Base-by-base conservation (phyloP, 2,329 filamentous ascomycete genomes). In the Aspergillus quadricinctus region DNA sequence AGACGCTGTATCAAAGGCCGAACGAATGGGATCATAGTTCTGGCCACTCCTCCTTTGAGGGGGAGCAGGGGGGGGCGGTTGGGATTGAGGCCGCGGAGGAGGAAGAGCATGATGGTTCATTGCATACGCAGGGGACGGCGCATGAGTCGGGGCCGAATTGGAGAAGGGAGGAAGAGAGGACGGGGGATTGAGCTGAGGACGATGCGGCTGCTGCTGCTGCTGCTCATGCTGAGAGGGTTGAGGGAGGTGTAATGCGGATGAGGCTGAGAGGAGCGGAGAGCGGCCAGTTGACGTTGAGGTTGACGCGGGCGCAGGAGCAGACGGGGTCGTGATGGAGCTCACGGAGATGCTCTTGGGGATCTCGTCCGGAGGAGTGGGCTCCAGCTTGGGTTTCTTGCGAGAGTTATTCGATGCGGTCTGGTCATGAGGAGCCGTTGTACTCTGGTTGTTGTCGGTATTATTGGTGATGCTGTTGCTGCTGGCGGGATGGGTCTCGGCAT, bases 21-120 rank as follows among this genome's bases (percentile, higher is more conserved):
- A 90, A 49, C 92, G 85, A 61, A 96, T 92, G 0, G 92, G 92
- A 72, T 97, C 92, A 75, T 94, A 97, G 66, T 88, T 90, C 67
- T 91, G 89, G 46, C 91, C 88, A 66, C 88, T 89, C 14, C 87
- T 86, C 50, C 88, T 79, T 50, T 80, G 76, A 8, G 72, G 64
- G 11, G 64, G 66, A 51, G 77, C 58, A 59, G 78, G 75, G 11
- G 77, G 76, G 40, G 72, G 69, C 53, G 71, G 72, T 56, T 75
- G 78, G 41, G 72, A 78, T 57, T 74, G 80, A 48, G 75, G 73
- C 23, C 64, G 63, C 19, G 75, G 70, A 60, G n/a, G 73, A 51
- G 65, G 64, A 19, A 76, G 61, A 81, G 81, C 57, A 79, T 78
- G 60, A 85, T 53, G 57, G 54, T 62, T 55, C 61, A 63, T 58